Evolutionary conservation across 176 grass and related monocot genomes (phyloP), one percentile per base, ranked within the genome.

Genomic region (Carex parvula): DNA sequence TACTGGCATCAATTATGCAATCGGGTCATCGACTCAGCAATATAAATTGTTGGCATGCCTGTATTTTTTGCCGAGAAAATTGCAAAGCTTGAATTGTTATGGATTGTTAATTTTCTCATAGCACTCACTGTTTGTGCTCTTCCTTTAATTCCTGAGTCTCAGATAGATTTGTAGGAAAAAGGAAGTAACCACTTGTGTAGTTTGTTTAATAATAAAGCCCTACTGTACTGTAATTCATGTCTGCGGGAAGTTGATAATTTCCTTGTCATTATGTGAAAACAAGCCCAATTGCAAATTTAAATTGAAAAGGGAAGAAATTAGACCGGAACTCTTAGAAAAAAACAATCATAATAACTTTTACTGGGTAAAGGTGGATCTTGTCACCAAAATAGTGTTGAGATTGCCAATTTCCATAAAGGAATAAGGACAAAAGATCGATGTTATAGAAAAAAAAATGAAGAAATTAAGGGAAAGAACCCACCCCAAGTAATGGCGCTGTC

Each of bases 401-500:
- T 24, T 52, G 72, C 11, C 32, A 55, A 78, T 2, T 20, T 71
- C 6, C 44, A 71, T 42, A 71, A 17, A 78, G 15, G 13, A 32
- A 32, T 12, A 78, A 46, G 29, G 29, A 29, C 29, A 29, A 46
- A 33, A 56, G 50, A 78, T 29, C 5, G 50, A 57, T 54, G 1
- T 57, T 1, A 64, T 46, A 64, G 52, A 9, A 2, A 71, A 16
- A 75, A 24, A 50, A 17, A 12, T 42, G 46, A 76, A 29, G 42
- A 83, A 60, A 83, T 50, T 8, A 67, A 83, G 7, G 14, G 5
- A 68, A 66, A 60, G 26, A 68, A 83, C 80, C 33, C 32, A 82
- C 80, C 80, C 80, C 61, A 83, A 68, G 80, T 83, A 20, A 62
- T 39, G 50, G 57, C 78, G 55, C 76, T 80, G n/a, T 82, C 60